A percentile compares a stretch with the other conserved stretches of the same genome.
Evolutionary conservation across 495 filamentous ascomycete species (phyloP).

Genomic region (Cairneyella variabilis): DNA sequence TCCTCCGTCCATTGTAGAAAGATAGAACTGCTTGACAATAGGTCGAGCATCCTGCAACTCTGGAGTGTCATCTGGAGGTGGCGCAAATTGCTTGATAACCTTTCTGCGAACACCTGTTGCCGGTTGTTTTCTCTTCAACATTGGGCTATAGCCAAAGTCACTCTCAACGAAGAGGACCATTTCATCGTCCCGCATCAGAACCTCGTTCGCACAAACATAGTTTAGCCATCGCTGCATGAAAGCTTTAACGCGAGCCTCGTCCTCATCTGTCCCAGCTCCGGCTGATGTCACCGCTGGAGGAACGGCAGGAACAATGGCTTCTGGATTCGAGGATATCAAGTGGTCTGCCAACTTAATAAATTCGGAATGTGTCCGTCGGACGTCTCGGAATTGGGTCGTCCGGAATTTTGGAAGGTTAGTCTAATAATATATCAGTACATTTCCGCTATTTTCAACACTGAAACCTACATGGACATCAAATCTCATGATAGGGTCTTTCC

Average conservation of each 20-base stretch:
- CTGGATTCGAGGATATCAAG: constrained; percentile 90
- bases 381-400: constrained; percentile 96
- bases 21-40: constrained; percentile 91
- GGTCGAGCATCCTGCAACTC: constrained; percentile 88
- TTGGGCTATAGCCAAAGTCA: constrained; percentile 96
- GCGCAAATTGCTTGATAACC: constrained; percentile 97
- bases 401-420: constrained; percentile 97
- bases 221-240: constrained; percentile 95
- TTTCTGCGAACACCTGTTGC: constrained; percentile 93
- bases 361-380: constrained; percentile 91
- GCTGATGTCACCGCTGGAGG: constrained; percentile 88
- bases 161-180: constrained; percentile 96
- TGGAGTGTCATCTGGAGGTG: constrained; percentile 94
- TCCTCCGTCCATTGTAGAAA: constrained; percentile 89
- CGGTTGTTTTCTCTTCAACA: constrained; percentile 92
- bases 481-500: constrained; percentile 90
- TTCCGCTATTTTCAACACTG: constrained; percentile 3
- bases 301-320: constrained; percentile 95
- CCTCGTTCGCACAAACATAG: constrained; percentile 83
- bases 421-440: constrained; percentile 40
- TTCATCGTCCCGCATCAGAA: constrained; percentile 92
- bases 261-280: constrained; percentile 94
- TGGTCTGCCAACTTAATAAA: constrained; percentile 94
- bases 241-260: constrained; percentile 83
- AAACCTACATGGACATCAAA: constrained; percentile 92